phyloP scores from a whole-genome alignment of 1,139 yeast species.

The Entelexis paramagnoliae region DNA sequence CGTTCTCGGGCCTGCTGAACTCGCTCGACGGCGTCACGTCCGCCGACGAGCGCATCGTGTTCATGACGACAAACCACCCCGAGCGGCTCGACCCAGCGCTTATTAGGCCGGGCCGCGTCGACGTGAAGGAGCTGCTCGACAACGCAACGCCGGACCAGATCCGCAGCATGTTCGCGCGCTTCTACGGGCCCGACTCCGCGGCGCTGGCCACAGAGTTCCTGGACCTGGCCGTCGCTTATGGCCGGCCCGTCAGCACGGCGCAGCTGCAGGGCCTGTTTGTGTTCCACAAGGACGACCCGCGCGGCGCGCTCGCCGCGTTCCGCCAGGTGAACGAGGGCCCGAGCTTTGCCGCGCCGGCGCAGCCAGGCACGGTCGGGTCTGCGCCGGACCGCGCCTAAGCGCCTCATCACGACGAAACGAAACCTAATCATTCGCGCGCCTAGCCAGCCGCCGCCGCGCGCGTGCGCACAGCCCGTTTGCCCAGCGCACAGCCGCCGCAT shows the following conservation, averaged over 20 bases:
- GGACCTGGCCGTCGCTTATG: constrained; percentile 40
- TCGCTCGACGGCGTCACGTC: constrained; percentile 98
- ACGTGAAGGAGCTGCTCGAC: constrained; percentile 67
- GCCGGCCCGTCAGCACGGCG: constrained; percentile 72
- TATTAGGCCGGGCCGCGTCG: constrained; percentile 90
- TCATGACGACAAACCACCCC: constrained; percentile 97
- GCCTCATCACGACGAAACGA: too few species aligned
- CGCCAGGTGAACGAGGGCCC: constrained; percentile 21
- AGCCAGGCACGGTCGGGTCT: too few species aligned
- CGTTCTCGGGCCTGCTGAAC: constrained; percentile 85
- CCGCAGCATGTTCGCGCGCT: constrained; percentile 71
- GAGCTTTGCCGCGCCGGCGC: neutral
- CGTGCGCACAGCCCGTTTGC: too few species aligned
- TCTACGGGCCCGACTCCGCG: constrained; percentile 47
- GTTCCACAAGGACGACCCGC: constrained; percentile 77
- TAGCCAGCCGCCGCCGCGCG: too few species aligned
- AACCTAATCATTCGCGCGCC: too few species aligned
- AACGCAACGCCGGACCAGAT: constrained; percentile 81
- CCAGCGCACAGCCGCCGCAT: too few species aligned
- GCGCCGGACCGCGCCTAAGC: neutral
- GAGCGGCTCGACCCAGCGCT: constrained; percentile 70
- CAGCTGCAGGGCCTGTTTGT: constrained; percentile 93
- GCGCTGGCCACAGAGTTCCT: constrained; percentile 57
- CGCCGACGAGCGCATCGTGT: constrained; percentile 90
- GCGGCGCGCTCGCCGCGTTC: constrained; percentile 55